phyloP scores from a whole-genome alignment of 2,329 filamentous ascomycete genomes.

The Ustilaginoidea virens region DNA sequence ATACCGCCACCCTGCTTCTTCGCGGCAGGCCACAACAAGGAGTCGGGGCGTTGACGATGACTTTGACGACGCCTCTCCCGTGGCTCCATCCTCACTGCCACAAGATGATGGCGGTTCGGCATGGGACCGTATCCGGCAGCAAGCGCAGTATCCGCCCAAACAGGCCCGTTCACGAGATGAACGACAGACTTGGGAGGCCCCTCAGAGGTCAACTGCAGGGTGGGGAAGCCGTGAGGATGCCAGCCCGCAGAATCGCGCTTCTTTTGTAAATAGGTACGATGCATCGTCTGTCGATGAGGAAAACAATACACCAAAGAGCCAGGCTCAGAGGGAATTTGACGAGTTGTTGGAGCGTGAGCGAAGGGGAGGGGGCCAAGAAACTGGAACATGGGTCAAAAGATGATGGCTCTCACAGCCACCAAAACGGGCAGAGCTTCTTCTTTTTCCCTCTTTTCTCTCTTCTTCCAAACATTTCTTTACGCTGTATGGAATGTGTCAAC shows the following conservation, averaged over 20 bases:
- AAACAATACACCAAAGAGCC: slow-evolving; percentile 21
- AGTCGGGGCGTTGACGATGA: slow-evolving; percentile 14
- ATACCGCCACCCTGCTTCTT: slow-evolving; percentile 4
- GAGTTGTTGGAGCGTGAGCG: slow-evolving; percentile 30
- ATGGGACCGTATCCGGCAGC: slow-evolving; percentile 30
- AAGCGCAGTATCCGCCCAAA: slow-evolving; percentile 14
- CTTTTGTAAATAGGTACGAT: slow-evolving; percentile 14
- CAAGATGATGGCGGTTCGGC: slow-evolving; percentile 17
- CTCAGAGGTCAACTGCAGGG: slow-evolving; percentile 5
- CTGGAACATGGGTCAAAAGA: slow-evolving; percentile 11
- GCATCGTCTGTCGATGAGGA: slow-evolving; percentile 23
- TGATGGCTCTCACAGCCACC: slow-evolving; percentile 4
- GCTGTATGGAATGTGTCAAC: too few species aligned
- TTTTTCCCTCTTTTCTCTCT: too few species aligned
- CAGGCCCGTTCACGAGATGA: slow-evolving; percentile 8
- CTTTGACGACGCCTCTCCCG: slow-evolving; percentile 28
- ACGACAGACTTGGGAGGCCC: slow-evolving; percentile 7
- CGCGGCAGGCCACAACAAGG: slow-evolving; percentile 4
- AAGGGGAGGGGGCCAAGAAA: slow-evolving; percentile 13
- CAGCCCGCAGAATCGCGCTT: slow-evolving; percentile 6
- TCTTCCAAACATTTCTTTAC: too few species aligned
- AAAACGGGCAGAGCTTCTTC: too few species aligned
- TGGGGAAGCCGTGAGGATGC: slow-evolving; percentile 13
- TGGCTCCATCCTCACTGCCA: slow-evolving; percentile 16
- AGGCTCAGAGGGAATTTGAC: slow-evolving; percentile 37